Evolutionary conservation across 805 yeast species (phyloP).

Genomic region (Candida arabinofermentans): DNA sequence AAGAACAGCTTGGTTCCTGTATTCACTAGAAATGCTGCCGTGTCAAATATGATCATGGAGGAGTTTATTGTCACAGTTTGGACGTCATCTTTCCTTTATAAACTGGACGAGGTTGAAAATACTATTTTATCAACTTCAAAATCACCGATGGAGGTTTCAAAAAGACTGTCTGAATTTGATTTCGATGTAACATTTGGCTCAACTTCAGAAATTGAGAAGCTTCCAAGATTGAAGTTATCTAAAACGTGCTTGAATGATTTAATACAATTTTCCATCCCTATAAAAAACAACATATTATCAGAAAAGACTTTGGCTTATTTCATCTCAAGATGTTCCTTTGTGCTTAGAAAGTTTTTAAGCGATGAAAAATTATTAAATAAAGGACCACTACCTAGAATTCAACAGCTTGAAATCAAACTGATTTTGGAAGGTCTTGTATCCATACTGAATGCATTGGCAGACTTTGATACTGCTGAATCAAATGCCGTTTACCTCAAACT

Average conservation of each 20-base stretch:
- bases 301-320: conserved; percentile 42
- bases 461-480: background rate
- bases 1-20: conserved; percentile 39
- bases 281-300: conserved; percentile 20
- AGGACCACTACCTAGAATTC: conserved; percentile 65
- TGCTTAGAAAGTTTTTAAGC: conserved; percentile 58
- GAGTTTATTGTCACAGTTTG: conserved; percentile 49
- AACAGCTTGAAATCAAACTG: conserved; percentile 55
- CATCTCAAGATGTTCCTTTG: conserved; percentile 53
- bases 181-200: conserved; percentile 58
- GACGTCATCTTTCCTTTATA: conserved; percentile 56
- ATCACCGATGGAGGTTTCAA: conserved; percentile 33
- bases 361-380: conserved; percentile 55
- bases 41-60: conserved; percentile 31
- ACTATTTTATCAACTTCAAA: conserved; percentile 16
- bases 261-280: conserved; percentile 35
- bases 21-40: conserved; percentile 29
- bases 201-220: conserved; percentile 44
- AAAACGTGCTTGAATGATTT: conserved; percentile 53
- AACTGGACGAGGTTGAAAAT: conserved; percentile 51
- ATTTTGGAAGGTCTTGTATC: conserved; percentile 40
- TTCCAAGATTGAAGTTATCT: conserved; percentile 47
- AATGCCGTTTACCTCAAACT: conserved; percentile 5
- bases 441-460: conserved; percentile 7
- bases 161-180: conserved; percentile 36